Base-by-base conservation (phyloP, 495 filamentous ascomycete species). In the Neurospora sp. region DNA sequence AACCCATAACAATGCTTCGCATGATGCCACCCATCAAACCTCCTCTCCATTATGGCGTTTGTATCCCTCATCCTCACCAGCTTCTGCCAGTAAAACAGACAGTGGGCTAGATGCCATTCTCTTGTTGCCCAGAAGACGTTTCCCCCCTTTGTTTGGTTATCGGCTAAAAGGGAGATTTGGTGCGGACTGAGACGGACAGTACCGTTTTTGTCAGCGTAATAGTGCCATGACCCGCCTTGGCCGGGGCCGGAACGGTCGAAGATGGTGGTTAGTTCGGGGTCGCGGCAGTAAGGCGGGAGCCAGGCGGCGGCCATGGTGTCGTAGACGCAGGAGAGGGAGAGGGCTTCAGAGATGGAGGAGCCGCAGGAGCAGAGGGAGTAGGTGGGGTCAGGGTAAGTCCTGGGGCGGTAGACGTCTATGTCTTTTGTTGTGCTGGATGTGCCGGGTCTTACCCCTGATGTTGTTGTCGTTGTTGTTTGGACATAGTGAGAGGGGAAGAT, bases 71-170 rank as follows among this genome's bases (percentile, higher is more conserved):
- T 76, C 20, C 73, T 6, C 62, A 54, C 66, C 40, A 62, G 42
- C 71, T 76, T 76, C 39, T 72, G 70, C 75, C 75, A 76, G 75
- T 76, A 76, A 54, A 75, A 75, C 5, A 76, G 20, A 35, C 75
- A 76, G 37, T 75, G 75, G 4, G 37, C 71, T 1, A 76, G 18
- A 27, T 76, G 75, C 66, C 71, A 76, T 10, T 35, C 20, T 9
- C 75, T 62, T 3, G 73, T 27, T 18, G 73, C 73, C 62, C 54
- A 76, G 27, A 76, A 76, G 7, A 39, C 37, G 12, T 18, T 62
- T 5, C 31, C 20, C 1, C 35, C 12, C 10, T 48, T 72, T 3
- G 27, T 35, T 35, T 35, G 6, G 0, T 62, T 27, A n/a, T 31
- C 40, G 1, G 39, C 69, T 9, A 39, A 20, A 4, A 39, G 3